Conservation (phyloP, 2,329 filamentous ascomycete genomes). For the Talaromyces islandicus region DNA sequence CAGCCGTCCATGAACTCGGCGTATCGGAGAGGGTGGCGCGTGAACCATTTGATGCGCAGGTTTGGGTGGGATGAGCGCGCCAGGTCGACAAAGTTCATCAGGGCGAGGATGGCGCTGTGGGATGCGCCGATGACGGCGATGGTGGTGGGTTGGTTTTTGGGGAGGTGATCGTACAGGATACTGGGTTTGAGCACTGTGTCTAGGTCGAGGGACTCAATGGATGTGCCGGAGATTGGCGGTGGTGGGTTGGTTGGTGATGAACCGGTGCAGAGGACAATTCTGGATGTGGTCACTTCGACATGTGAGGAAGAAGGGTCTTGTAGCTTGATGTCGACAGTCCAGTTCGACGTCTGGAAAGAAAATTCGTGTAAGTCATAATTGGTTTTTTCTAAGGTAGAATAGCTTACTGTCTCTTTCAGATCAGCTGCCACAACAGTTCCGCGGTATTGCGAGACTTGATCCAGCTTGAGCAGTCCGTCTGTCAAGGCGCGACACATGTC, state of each 20-base stretch:
- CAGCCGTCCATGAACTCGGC: constrained; percentile 58
- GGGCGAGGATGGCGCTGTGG: constrained; percentile 57
- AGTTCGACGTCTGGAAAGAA: constrained; percentile 22
- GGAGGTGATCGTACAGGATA: constrained; percentile 38
- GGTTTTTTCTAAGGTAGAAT: neutral
- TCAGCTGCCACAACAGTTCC: constrained; percentile 31
- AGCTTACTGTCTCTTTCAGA: constrained; percentile 23
- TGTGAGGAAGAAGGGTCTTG: constrained; percentile 24
- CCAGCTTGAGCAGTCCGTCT: constrained; percentile 31
- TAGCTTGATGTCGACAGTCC: constrained; percentile 27
- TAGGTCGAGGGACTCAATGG: constrained; percentile 44
- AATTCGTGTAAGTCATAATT: neutral
- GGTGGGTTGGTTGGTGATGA: constrained; percentile 44
- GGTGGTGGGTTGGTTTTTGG: constrained; percentile 29
- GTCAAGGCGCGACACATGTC: constrained; percentile 49
- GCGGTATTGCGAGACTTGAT: constrained; percentile 27
- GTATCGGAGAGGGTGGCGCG: constrained; percentile 54
- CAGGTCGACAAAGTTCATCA: constrained; percentile 55
- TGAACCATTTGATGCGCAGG: constrained; percentile 58
- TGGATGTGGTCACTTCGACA: constrained; percentile 32
- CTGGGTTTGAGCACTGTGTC: constrained; percentile 53
- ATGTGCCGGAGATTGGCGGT: constrained; percentile 36
- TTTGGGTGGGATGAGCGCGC: constrained; percentile 46
- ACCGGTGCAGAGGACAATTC: constrained; percentile 55
- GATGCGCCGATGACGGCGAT: constrained; percentile 57